A percentile compares a stretch with the other conserved stretches of the same genome.
Evolutionary conservation across 176 grass and related monocot genomes (phyloP).

Genomic region (Cenchrus purpureus): DNA sequence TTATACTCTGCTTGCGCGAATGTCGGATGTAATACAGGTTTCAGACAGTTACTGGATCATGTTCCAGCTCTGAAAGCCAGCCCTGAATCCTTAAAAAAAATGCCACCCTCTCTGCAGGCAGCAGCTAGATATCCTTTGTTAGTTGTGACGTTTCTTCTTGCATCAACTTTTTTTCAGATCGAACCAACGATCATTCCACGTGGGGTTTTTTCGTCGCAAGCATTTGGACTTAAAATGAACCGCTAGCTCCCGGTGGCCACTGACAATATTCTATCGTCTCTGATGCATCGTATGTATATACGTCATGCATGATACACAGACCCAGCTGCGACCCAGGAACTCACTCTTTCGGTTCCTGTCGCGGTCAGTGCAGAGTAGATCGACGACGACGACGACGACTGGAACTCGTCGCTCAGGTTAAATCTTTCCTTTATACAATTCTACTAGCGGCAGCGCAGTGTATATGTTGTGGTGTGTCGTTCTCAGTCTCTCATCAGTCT

Average conservation of each 20-base stretch:
- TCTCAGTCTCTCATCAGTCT: neutral
- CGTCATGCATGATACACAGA: neutral
- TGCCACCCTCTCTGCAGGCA: neutral
- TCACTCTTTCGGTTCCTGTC: neutral
- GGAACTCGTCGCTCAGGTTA: neutral
- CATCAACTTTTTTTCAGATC: neutral
- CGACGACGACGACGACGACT: neutral
- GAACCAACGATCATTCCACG: neutral
- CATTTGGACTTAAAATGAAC: slow-evolving; percentile 30
- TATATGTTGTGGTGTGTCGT: neutral
- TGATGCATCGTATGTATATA: neutral
- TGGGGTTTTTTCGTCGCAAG: neutral
- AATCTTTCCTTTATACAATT: neutral
- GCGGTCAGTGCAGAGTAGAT: neutral
- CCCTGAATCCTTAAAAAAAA: neutral
- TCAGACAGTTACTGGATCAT: slow-evolving; percentile 1
- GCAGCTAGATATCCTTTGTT: neutral
- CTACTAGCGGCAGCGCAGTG: neutral
- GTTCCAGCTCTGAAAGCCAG: neutral
- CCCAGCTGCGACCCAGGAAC: neutral
- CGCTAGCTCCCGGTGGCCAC: neutral
- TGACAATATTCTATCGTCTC: neutral
- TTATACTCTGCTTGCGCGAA: no score
- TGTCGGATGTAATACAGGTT: neutral
- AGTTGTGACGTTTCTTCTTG: slow-evolving; percentile 32